These are phyloP conservation scores for Pseudozyma thailandica DNA, from an alignment of 1,284 basidiomycete species.

Conservation along the genomic window DNA sequence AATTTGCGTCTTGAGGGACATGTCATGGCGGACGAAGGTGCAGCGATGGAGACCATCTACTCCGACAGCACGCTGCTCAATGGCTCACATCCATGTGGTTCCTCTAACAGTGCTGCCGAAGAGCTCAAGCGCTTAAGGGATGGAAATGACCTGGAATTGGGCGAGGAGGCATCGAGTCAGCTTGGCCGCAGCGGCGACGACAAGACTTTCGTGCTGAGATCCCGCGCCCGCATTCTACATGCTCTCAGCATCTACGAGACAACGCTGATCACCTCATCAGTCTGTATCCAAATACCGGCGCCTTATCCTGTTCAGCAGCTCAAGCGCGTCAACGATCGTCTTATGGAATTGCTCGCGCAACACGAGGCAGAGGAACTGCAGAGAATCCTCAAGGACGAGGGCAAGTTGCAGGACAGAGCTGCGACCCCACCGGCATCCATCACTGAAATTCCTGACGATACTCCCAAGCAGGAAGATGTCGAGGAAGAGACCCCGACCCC, in stretches of 20 bases:
- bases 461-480: neutral
- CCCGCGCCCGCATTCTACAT: constrained; percentile 38
- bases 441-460: constrained; percentile 16
- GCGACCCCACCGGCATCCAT: constrained; percentile 25
- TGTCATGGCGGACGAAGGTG: constrained; percentile 86
- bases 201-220: constrained; percentile 32
- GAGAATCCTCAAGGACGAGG: constrained; percentile 48
- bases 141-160: constrained; percentile 10
- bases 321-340: constrained; percentile 50
- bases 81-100: constrained; percentile 32
- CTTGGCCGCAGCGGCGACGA: constrained; percentile 25
- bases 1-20: constrained; percentile 94
- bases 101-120: constrained; percentile 28
- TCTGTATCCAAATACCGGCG: constrained; percentile 53
- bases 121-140: constrained; percentile 29
- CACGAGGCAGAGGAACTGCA: constrained; percentile 49
- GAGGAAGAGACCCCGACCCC: constrained; percentile 10
- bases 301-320: constrained; percentile 53
- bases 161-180: constrained; percentile 18
- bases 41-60: constrained; percentile 50
- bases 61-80: constrained; percentile 39
- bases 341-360: constrained; percentile 44
- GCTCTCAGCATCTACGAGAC: constrained; percentile 55
- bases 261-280: constrained; percentile 55
- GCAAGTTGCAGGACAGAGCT: constrained; percentile 31